Percentiles rank a stretch among this genome's conserved stretches.
These are phyloP conservation scores for Paracoccidioides brasiliensis DNA, from an alignment of 2,329 filamentous ascomycete species.

Conservation along the genomic window DNA sequence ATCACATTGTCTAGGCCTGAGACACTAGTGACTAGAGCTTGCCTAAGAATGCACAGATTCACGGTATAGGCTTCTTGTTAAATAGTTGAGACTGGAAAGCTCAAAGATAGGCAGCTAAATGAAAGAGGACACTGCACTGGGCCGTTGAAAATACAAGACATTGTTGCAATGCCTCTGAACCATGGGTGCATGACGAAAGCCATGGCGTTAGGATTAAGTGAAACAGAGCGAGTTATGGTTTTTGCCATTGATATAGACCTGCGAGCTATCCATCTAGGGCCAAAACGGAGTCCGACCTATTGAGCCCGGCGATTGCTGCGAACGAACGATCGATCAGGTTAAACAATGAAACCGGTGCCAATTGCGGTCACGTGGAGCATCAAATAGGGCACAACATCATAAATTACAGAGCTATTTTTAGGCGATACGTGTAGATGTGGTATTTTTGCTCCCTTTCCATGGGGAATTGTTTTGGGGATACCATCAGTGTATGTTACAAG, in stretches of 20 bases:
- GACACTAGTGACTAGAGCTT: no score
- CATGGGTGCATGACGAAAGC: background rate
- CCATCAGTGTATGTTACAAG: background rate
- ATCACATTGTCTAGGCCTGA: no score
- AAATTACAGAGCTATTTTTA: background rate
- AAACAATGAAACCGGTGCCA: background rate
- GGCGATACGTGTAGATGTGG: background rate
- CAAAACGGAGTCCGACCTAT: background rate
- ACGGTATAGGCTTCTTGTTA: no score
- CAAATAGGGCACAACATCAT: background rate
- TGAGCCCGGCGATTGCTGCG: background rate
- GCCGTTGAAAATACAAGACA: background rate
- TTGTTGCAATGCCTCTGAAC: background rate
- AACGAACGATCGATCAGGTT: background rate
- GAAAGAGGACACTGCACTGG: no score
- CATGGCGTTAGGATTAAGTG: background rate
- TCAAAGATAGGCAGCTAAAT: no score
- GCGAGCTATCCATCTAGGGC: background rate
- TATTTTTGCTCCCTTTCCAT: background rate
- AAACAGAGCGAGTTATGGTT: background rate
- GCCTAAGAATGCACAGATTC: no score
- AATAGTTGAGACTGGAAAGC: no score
- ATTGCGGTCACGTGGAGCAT: background rate
- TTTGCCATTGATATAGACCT: background rate
- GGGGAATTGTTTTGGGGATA: no score